phyloP scores from a whole-genome alignment of 768 basidiomycete genomes.

The Lactarius sp. region DNA sequence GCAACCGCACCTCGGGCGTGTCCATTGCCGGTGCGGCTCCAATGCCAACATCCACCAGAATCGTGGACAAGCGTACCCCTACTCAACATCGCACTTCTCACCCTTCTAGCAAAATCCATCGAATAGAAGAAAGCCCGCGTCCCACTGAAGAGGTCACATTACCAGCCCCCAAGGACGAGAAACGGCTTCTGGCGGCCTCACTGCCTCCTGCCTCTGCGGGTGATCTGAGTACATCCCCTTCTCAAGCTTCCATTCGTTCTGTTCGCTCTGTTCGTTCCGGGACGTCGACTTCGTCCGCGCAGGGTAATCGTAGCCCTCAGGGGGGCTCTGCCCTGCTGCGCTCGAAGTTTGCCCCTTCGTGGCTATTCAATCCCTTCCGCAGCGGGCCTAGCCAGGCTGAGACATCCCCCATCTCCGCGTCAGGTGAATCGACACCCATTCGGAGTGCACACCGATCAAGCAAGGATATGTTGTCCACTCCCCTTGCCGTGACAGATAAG shows the following conservation, averaged over 20 bases:
- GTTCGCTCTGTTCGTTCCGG: slow-evolving; percentile 46
- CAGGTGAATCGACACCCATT: slow-evolving; percentile 36
- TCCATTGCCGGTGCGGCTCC: slow-evolving; percentile 32
- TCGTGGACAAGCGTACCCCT: slow-evolving; percentile 21
- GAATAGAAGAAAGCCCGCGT: slow-evolving; percentile 70
- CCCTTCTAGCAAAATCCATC: slow-evolving; percentile 44
- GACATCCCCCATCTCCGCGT: slow-evolving; percentile 50
- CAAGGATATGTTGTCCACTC: slow-evolving; percentile 13
- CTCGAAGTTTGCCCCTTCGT: slow-evolving; percentile 67
- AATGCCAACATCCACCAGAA: slow-evolving; percentile 19
- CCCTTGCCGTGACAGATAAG: not conserved
- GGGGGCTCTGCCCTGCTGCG: slow-evolving; percentile 30
- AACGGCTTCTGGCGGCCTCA: slow-evolving; percentile 25
- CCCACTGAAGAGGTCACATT: slow-evolving; percentile 48
- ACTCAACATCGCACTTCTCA: slow-evolving; percentile 48
- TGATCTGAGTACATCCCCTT: slow-evolving; percentile 55
- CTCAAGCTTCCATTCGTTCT: slow-evolving; percentile 62
- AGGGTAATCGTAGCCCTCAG: slow-evolving; percentile 21
- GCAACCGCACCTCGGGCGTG: slow-evolving; percentile 37
- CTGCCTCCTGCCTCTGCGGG: slow-evolving; percentile 11
- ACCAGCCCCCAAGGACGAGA: slow-evolving; percentile 28
- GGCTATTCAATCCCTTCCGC: slow-evolving; percentile 75
- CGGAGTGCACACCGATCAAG: slow-evolving; percentile 28
- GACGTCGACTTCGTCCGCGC: slow-evolving; percentile 36
- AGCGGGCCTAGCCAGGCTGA: slow-evolving; percentile 59